These are phyloP conservation scores for Sequoia sempervirens DNA, from an alignment of 75 land plant species.

Conservation along the genomic window DNA sequence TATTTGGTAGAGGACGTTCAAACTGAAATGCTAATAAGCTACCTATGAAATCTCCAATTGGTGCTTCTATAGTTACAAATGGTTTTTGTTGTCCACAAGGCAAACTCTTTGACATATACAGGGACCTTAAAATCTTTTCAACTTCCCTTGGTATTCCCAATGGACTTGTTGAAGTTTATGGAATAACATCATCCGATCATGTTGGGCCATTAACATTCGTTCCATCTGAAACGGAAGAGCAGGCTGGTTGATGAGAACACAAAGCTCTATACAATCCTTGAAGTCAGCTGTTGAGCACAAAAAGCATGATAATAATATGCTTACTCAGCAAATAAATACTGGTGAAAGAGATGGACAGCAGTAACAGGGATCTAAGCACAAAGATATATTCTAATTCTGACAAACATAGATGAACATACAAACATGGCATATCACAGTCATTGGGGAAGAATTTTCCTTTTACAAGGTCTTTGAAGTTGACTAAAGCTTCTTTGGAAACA, in stretches of 20 bases:
- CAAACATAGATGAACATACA: conserved; percentile 25
- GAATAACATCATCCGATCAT: conserved; percentile 37
- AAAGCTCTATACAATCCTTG: too few species aligned
- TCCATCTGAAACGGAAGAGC: conserved; percentile 74
- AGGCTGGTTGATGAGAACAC: too few species aligned
- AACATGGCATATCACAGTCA: conserved; percentile 24
- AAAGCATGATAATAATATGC: too few species aligned
- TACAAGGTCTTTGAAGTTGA: conserved; percentile 2
- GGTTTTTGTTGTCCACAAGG: conserved; percentile 80
- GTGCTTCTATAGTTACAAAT: conserved; percentile 27
- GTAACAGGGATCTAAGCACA: conserved; percentile 22
- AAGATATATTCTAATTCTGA: conserved; percentile 35
- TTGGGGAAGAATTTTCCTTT: not conserved
- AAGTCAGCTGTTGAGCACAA: too few species aligned
- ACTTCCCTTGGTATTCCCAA: conserved; percentile 37
- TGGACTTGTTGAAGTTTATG: conserved; percentile 45
- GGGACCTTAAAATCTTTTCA: conserved; percentile 23
- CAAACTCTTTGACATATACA: conserved; percentile 89
- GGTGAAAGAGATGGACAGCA: conserved; percentile 49
- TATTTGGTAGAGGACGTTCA: conserved; percentile 77
- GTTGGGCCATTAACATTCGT: conserved; percentile 84
- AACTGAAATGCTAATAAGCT: conserved; percentile 14
- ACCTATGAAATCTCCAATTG: conserved; percentile 39
- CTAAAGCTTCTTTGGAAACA: conserved; percentile 1
- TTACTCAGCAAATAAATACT: too few species aligned